A percentile compares a stretch with the other conserved stretches of the same genome.
These are phyloP conservation scores for Luffa acutangula DNA, from an alignment of 306 rosid genomes.

Conservation along the genomic window DNA sequence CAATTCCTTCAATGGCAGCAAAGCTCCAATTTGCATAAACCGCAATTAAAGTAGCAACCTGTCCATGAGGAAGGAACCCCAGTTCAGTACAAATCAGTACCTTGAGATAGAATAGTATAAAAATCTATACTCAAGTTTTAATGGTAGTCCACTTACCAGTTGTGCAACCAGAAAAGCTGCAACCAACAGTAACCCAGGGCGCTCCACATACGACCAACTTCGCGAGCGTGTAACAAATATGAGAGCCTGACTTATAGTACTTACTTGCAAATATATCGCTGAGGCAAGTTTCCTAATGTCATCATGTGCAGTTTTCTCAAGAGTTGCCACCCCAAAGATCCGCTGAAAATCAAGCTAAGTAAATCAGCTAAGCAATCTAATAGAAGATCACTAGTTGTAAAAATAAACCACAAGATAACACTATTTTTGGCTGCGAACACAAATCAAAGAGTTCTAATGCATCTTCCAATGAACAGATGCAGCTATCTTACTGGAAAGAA, in stretches of 20 bases:
- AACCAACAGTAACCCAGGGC: slow-evolving; percentile 71
- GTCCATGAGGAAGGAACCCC: slow-evolving; percentile 11
- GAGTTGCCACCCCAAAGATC: slow-evolving; percentile 69
- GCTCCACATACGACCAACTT: slow-evolving; percentile 92
- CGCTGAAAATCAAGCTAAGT: slow-evolving; percentile 38
- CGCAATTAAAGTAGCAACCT: slow-evolving; percentile 93
- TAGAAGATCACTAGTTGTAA: neutral
- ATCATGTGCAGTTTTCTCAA: slow-evolving; percentile 69
- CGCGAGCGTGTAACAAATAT: slow-evolving; percentile 93
- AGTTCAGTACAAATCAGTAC: neutral
- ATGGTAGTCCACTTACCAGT: slow-evolving; percentile 44
- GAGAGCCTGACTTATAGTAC: slow-evolving; percentile 97
- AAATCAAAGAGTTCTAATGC: neutral
- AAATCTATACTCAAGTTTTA: neutral
- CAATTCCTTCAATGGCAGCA: slow-evolving; percentile 95
- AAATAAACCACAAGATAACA: neutral
- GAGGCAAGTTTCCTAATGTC: slow-evolving; percentile 91
- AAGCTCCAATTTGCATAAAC: slow-evolving; percentile 93
- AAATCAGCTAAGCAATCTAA: neutral
- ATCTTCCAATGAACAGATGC: slow-evolving; percentile 4
- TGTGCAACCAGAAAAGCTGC: slow-evolving; percentile 78
- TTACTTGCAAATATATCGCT: slow-evolving; percentile 92
- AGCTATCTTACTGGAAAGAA: slow-evolving; percentile 70
- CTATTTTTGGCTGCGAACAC: neutral
- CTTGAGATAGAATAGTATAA: neutral